Conservation (phyloP, 106 monocot genomes). For the Triglochin maritima region DNA sequence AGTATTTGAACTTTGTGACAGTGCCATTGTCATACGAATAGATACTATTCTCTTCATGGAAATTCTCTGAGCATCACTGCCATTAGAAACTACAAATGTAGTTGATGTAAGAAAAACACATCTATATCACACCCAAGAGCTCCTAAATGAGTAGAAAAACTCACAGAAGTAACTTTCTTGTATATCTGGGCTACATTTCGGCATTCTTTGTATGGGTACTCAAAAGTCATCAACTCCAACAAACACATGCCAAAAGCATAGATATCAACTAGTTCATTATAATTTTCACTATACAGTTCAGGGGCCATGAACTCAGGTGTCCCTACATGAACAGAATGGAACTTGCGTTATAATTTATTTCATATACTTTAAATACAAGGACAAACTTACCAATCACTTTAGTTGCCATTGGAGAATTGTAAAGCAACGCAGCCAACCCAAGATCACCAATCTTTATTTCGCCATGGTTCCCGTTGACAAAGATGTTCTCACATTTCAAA, state of each 20-base stretch:
- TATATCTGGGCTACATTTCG: constrained; percentile 10
- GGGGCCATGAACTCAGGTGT: constrained; percentile 23
- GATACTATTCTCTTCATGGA: too few species aligned
- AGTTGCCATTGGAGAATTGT: constrained; percentile 30
- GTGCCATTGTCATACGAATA: too few species aligned
- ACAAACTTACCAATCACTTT: constrained; percentile 57
- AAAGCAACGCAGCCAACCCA: constrained; percentile 68
- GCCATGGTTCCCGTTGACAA: constrained; percentile 88
- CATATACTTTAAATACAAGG: background rate
- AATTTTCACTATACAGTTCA: constrained; percentile 15
- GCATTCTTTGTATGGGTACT: constrained; percentile 20
- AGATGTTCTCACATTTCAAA: constrained; percentile 89
- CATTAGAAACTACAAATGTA: too few species aligned
- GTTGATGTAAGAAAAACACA: background rate
- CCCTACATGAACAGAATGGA: constrained; percentile 2
- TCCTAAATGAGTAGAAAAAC: background rate
- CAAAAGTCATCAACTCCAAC: constrained; percentile 24
- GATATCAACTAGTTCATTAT: constrained; percentile 20
- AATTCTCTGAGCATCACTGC: too few species aligned
- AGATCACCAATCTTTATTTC: constrained; percentile 92
- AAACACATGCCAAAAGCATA: constrained; percentile 28
- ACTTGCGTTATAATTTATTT: background rate
- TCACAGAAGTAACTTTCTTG: constrained; percentile 16
- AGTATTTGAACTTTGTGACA: too few species aligned
- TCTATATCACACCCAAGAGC: too few species aligned